A percentile compares a stretch with the other conserved stretches of the same genome.
These are phyloP conservation scores for Dictyostelium firmibasis DNA, from an alignment of 78 protist genomes.

Conservation along the genomic window DNA sequence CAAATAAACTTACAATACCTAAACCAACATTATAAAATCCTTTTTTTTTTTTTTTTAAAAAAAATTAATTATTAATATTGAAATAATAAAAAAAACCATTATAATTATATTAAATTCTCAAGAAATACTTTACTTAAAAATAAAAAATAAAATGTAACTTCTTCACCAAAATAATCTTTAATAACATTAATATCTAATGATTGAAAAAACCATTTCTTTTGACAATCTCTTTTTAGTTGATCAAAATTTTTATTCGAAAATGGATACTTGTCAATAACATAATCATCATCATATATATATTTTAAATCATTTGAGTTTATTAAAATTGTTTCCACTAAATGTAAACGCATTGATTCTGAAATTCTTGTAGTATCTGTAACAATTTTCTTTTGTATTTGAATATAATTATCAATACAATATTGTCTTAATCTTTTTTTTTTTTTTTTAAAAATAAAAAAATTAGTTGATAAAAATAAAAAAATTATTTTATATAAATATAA, in stretches of 20 bases:
- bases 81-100: not conserved
- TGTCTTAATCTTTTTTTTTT: not conserved
- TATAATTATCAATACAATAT: not conserved
- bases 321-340: not conserved
- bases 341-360: constrained; percentile 14
- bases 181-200: not conserved
- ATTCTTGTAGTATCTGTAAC: not conserved
- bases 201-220: not conserved
- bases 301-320: not conserved
- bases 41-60: not conserved
- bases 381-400: not conserved
- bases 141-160: constrained; percentile 39
- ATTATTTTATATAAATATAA: not conserved
- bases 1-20: not conserved
- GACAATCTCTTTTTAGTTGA: not conserved
- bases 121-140: constrained; percentile 5
- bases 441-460: not conserved
- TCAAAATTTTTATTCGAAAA: constrained; percentile 5
- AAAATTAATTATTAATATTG: not conserved
- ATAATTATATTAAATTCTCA: too few species aligned
- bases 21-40: constrained; percentile 25
- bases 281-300: not conserved
- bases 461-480: not conserved
- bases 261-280: constrained; percentile 18
- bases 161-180: constrained; percentile 51